Percentiles rank a stretch among this genome's conserved stretches.
Evolutionary conservation across 495 filamentous ascomycete species (phyloP).

Genomic region (Immersiella caudata): DNA sequence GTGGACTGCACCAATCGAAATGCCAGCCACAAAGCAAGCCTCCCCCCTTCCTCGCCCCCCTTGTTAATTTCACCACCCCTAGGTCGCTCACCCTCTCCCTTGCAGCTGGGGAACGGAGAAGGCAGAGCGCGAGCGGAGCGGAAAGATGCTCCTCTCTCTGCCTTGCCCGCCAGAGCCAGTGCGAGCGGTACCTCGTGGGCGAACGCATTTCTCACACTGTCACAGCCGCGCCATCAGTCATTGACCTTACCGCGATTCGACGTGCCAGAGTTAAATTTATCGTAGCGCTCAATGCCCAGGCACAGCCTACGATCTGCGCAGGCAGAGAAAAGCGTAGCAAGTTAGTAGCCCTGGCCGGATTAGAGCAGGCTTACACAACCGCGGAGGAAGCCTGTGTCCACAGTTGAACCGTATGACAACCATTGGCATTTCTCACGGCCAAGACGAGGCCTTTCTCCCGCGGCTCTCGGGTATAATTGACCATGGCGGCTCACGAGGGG

Average conservation of each 20-base stretch:
- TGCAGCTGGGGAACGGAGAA: not conserved
- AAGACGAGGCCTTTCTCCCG: not conserved
- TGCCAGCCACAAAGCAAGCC: constrained; percentile 18
- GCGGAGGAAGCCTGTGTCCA: not conserved
- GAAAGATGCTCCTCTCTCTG: not conserved
- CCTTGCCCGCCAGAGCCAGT: constrained; percentile 2
- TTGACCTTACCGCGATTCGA: constrained; percentile 3
- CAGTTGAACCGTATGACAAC: not conserved
- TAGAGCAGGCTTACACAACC: not conserved
- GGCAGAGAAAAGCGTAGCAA: not conserved
- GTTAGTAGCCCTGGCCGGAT: not conserved
- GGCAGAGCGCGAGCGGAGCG: not conserved
- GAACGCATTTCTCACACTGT: constrained; percentile 11
- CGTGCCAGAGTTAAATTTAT: constrained; percentile 10
- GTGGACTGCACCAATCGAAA: constrained; percentile 6
- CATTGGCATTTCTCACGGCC: not conserved
- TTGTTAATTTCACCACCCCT: constrained; percentile 14
- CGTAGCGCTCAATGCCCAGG: not conserved
- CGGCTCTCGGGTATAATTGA: no score
- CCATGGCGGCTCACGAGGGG: no score
- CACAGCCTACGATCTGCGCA: constrained; percentile 10
- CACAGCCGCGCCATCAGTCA: constrained; percentile 16
- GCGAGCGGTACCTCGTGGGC: not conserved
- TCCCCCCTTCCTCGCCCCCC: constrained; percentile 6
- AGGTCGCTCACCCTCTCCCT: not conserved